Evolutionary conservation across 352 stramenopile genomes (phyloP), one percentile per base, ranked within the genome.

Genomic region (Thalassiosira hispida): DNA sequence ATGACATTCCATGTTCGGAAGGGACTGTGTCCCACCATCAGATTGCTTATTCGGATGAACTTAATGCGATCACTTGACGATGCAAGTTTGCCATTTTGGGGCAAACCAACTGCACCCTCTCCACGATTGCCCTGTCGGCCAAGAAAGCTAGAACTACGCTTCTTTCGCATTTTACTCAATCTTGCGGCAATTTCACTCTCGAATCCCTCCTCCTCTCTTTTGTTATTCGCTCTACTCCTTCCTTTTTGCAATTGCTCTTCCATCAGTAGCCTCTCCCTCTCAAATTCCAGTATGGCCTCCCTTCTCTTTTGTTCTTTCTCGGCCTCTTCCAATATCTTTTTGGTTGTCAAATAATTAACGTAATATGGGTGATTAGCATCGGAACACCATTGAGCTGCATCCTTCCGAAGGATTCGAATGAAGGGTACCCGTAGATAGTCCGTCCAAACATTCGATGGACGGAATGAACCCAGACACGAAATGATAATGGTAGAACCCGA

Each of bases 1-100:
- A 91, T 23, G 9, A 88, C 22, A 33, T 77, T 80, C 0, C 79
- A 67, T 69, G 88, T 42, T 33, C 81, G 27, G 71, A 83, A 92
- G 20, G 84, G 81, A 57, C 61, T 75, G 3, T 68, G 57, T 12
- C 40, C 63, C 0, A 91, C 57, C 47, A 60, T 83, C 0, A 86
- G 33, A 70, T 92, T 71, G n/a, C 76, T 85, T 51, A 92, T 86
- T 20, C 87, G 82, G 68, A 92, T 83, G 42, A 91, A 77, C 56
- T 83, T 83, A 25, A 83, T 73, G 7, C 74, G 49, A 77, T 83
- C 74, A 0, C 35, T 77, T 8, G 57, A 31, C 16, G 42, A 64
- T 55, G 65, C 18, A 20, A 56, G 59, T 29, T 61, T 25, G 29
- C 61, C 49, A 25, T 55, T 40, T 14, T 33, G 40, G 23, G 53